Percentiles rank a stretch among this genome's conserved stretches.
phyloP scores from a whole-genome alignment of 2,329 filamentous ascomycete species.

The Fusarium verticillioides region DNA sequence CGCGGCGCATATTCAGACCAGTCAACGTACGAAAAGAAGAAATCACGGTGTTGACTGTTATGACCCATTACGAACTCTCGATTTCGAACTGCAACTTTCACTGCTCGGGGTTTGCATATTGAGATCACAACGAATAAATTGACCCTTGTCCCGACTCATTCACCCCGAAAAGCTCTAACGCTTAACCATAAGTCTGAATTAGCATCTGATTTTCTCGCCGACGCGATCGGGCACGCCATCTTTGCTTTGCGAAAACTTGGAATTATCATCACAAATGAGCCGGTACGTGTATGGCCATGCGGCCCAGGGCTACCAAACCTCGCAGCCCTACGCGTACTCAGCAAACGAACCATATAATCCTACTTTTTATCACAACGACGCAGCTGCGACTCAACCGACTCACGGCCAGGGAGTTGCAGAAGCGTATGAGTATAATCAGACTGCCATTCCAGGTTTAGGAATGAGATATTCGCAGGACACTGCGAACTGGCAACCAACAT shows the following conservation, averaged over 20 bases:
- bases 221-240: not conserved
- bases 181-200: not conserved
- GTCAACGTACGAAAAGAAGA: not conserved
- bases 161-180: not conserved
- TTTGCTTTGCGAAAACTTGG: not conserved
- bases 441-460: conserved; percentile 50
- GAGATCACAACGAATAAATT: not conserved
- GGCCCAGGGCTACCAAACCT: conserved; percentile 38
- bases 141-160: not conserved
- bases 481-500: conserved; percentile 31
- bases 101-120: not conserved
- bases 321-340: conserved; percentile 34
- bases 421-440: conserved; percentile 44
- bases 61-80: not conserved
- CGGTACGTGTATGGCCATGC: conserved; percentile 44
- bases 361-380: conserved; percentile 16
- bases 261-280: conserved; percentile 42
- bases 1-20: conserved; percentile 16
- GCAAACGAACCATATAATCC: conserved; percentile 27
- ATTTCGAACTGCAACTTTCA: not conserved
- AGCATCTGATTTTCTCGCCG: not conserved
- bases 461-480: conserved; percentile 41
- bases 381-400: not conserved
- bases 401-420: conserved; percentile 22
- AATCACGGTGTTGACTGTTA: not conserved